Percentiles rank a stretch among this genome's conserved stretches.
Conservation (phyloP, 2,329 filamentous ascomycete species). For the Aspergillus piperis region DNA sequence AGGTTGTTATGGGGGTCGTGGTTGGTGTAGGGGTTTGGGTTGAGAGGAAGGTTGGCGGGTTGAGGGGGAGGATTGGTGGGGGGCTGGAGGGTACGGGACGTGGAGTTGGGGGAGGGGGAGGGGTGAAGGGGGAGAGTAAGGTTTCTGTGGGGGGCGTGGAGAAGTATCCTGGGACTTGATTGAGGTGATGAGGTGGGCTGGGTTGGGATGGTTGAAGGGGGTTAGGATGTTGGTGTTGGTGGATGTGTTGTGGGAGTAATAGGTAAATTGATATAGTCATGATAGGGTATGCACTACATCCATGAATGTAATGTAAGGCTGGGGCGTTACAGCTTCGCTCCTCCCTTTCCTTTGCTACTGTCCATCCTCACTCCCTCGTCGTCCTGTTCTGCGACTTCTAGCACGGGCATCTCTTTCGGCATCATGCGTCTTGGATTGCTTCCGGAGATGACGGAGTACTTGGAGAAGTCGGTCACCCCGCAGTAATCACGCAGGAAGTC, state of each 20-base stretch:
- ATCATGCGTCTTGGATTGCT: constrained; percentile 71
- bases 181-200: neutral
- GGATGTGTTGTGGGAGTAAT: neutral
- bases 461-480: constrained; percentile 69
- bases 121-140: constrained; percentile 19
- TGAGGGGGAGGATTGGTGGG: constrained; percentile 25
- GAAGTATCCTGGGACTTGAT: neutral
- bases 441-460: constrained; percentile 70
- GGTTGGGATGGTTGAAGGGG: neutral
- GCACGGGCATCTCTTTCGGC: constrained; percentile 67
- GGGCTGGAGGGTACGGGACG: constrained; percentile 32
- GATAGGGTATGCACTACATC: neutral
- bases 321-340: constrained; percentile 26
- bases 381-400: constrained; percentile 74
- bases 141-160: constrained; percentile 22
- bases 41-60: constrained; percentile 31
- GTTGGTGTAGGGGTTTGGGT: constrained; percentile 34
- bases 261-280: neutral
- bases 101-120: constrained; percentile 28
- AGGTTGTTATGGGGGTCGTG: constrained; percentile 36
- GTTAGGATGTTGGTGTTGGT: neutral
- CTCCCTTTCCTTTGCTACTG: constrained; percentile 52
- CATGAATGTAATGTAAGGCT: neutral
- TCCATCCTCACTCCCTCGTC: constrained; percentile 75
- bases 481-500: constrained; percentile 70